Base-by-base conservation (phyloP, 352 stramenopile species). In the Pythium dissimile region DNA sequence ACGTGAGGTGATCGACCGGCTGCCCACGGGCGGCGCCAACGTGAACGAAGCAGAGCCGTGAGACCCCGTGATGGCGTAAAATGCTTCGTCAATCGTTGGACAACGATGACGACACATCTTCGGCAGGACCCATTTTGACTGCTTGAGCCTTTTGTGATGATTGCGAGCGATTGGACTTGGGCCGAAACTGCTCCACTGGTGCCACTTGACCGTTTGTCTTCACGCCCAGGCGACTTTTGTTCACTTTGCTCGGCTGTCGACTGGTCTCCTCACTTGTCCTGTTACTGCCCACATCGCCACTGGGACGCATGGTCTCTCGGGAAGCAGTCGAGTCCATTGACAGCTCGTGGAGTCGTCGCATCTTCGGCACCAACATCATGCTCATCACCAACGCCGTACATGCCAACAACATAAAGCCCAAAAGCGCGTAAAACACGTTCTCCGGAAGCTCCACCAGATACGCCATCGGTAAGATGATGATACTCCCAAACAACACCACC, bases 381-480 rank as follows among this genome's bases (percentile, higher is more conserved):
- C 5, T 34, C 66, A 70, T 67, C 13, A 67, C 66, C 7, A 60
- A 18, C 24, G 46, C 28, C 6, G 62, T 73, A 12, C 39, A 54
- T 7, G 39, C 26, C 20, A 73, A 39, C 21, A 73, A 34, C 24
- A 48, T 42, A 20, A 45, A 43, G 2, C 50, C 42, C 9, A 73
- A 44, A 38, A 73, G 70, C 10, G 62, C 18, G 26, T 63, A 78
- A 34, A 64, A 71, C 2, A 48, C 56, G 1, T 43, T 31, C 9
- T 64, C 57, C 0, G 69, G 43, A 44, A 81, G 27, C 0, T 70
- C 43, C 3, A 76, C 66, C n/a, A 78, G 37, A 41, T 81, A 81
- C 9, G 72, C 58, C n/a, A 81, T 50, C 27, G 67, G 57, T 9
- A 81, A 26, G 5, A 81, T 58, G 10, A 81, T 44, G 2, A 75